Base-by-base conservation (phyloP, 1,139 yeast species). In the Kazachstania sp. region DNA sequence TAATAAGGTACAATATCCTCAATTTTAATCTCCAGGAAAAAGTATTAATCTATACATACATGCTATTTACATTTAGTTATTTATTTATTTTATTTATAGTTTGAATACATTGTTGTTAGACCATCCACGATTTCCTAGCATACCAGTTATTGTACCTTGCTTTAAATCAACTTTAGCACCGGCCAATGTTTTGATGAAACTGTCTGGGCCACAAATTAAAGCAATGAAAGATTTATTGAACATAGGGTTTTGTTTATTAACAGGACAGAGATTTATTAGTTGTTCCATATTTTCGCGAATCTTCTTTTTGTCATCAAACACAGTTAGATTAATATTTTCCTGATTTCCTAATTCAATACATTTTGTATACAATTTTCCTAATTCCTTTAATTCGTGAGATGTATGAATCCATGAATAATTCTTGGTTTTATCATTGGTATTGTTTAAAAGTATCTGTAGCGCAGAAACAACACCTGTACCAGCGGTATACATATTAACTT, bases 401-500 rank as follows among this genome's bases (percentile, higher is more conserved):
- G 94, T 84, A 60, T 85, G 81, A 60, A 77, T 85, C 4, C 88
- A 73, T 19, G 78, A 75, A 0, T 81, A 70, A 51, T 72, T 73
- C 0, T 95, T 95, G 43, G 81, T 71, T 47, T 81, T 83, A 44
- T 81, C 71, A 46, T 80, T 82, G 2, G 96, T 95, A 53, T 83
- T 82, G 44, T 75, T 70, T 41, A 87, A 70, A 15, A 86, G 63
- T 2, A 81, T 64, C 62, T 90, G 98, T 30, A 90, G 63, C 4
- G 80, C 73, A 0, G 97, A 94, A 0, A 95, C 83, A 34, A 92
- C 79, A 1, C 97, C 97, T 0, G 97, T 90, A 0, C 98, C 98
- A 0, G 85, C 97, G 12, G 84, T 54, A 39, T 58, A 63, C 85
- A 62, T 74, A 81, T 64, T 83, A 78, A 30, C 73, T 75, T 69